phyloP scores from a whole-genome alignment of 2,329 filamentous ascomycete species.

The Neonectria coccinea region DNA sequence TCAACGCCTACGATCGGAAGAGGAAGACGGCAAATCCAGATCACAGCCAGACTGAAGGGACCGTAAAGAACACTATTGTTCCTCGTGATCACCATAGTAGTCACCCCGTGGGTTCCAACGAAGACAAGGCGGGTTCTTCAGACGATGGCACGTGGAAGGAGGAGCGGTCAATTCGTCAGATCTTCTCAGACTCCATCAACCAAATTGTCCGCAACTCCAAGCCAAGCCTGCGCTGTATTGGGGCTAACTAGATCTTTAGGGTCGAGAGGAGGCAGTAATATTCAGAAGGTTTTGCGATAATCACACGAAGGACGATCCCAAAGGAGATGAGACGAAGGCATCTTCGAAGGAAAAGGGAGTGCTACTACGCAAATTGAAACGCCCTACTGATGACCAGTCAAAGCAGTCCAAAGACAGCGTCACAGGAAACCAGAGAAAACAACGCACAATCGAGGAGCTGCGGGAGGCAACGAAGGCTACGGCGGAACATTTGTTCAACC shows the following conservation, averaged over 20 bases:
- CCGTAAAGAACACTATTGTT: not conserved
- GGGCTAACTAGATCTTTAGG: not conserved
- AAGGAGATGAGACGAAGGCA: too few relatives aligned
- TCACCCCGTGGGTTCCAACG: too few relatives aligned
- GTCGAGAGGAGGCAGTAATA: not conserved
- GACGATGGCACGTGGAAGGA: not conserved
- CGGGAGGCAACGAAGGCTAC: not conserved
- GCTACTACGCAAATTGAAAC: too few relatives aligned
- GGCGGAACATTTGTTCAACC: conserved; percentile 26
- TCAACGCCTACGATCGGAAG: conserved; percentile 27
- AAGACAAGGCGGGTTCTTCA: too few relatives aligned
- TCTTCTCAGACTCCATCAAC: not conserved
- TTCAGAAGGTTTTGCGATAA: not conserved
- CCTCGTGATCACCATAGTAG: too few relatives aligned
- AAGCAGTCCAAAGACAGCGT: too few relatives aligned
- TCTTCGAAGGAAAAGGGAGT: too few relatives aligned
- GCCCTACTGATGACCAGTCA: too few relatives aligned
- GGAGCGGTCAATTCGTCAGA: not conserved
- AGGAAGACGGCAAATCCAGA: not conserved
- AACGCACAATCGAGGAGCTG: too few relatives aligned
- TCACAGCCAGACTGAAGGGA: not conserved
- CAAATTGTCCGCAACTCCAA: not conserved
- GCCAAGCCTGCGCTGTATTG: fast-evolving
- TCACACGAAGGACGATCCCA: too few relatives aligned
- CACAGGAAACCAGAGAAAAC: too few relatives aligned